Conservation (phyloP, 2,329 filamentous ascomycete genomes). For the Leptographium procerum region DNA sequence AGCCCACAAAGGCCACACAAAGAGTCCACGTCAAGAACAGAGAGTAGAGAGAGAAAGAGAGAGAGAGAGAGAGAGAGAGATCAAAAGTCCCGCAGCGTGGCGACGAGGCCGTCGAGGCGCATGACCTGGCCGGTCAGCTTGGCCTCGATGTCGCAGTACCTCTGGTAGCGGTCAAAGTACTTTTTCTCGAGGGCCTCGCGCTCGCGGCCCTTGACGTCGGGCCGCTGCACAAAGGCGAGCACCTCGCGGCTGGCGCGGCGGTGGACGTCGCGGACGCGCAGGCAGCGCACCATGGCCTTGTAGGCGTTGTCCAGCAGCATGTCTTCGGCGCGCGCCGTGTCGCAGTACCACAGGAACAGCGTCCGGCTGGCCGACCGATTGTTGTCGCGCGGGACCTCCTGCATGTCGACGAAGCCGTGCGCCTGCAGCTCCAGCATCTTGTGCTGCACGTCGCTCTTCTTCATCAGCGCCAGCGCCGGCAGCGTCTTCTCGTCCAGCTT, state of each 20-base stretch:
- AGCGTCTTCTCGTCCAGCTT: constrained; percentile 92
- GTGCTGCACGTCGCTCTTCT: constrained; percentile 72
- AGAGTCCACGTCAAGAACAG: not conserved
- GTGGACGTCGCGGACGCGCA: constrained; percentile 72
- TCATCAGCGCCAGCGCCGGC: constrained; percentile 69
- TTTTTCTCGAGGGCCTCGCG: constrained; percentile 65
- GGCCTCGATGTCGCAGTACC: constrained; percentile 53
- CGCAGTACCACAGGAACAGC: constrained; percentile 87
- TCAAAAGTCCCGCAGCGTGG: constrained; percentile 68
- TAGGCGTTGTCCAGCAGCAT: constrained; percentile 72
- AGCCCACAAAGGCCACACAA: too few species aligned
- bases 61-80: not conserved
- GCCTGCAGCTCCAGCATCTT: constrained; percentile 80
- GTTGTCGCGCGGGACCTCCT: constrained; percentile 86
- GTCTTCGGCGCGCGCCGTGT: constrained; percentile 58
- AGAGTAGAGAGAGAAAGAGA: too few species aligned
- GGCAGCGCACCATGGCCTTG: constrained; percentile 75
- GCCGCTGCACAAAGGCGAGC: constrained; percentile 70
- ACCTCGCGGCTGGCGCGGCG: constrained; percentile 59
- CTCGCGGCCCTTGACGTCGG: constrained; percentile 75
- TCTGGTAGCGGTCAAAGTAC: constrained; percentile 54
- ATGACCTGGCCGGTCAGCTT: constrained; percentile 69
- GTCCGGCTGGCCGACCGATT: constrained; percentile 72
- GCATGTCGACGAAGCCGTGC: constrained; percentile 76
- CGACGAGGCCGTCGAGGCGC: constrained; percentile 75